These are phyloP conservation scores for Scheffersomyces lignicola DNA, from an alignment of 1,139 yeast genomes.

Conservation along the genomic window DNA sequence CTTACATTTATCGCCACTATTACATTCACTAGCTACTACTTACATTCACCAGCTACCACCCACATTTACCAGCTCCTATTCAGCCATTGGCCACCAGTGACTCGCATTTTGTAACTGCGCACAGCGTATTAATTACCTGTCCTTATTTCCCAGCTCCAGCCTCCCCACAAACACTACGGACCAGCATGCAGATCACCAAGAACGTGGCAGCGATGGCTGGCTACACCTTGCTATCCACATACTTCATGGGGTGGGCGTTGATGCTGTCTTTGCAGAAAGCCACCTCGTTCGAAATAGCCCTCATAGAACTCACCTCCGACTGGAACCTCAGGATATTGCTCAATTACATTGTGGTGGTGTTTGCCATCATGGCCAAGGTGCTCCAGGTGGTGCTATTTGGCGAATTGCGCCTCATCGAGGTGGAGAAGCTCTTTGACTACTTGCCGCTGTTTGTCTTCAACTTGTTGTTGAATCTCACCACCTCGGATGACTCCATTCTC, in stretches of 20 bases:
- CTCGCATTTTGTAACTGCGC: too few species aligned
- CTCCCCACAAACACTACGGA: background rate
- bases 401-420: slow-evolving; percentile 69
- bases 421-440: slow-evolving; percentile 73
- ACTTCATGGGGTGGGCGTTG: slow-evolving; percentile 27
- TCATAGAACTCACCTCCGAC: slow-evolving; percentile 37
- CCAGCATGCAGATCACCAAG: slow-evolving; percentile 1
- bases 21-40: too few species aligned
- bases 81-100: too few species aligned
- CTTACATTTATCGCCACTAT: too few species aligned
- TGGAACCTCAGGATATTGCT: slow-evolving; percentile 31
- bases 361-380: slow-evolving; percentile 40
- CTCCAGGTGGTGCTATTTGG: slow-evolving; percentile 66
- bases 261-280: slow-evolving; percentile 26
- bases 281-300: slow-evolving; percentile 26
- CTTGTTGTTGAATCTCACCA: slow-evolving; percentile 63
- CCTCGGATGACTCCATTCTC: slow-evolving; percentile 54
- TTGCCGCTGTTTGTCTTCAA: slow-evolving; percentile 60
- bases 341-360: slow-evolving; percentile 34
- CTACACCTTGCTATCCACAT: slow-evolving; percentile 25
- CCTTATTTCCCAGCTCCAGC: background rate
- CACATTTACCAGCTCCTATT: too few species aligned
- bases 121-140: too few species aligned
- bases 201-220: slow-evolving; percentile 7
- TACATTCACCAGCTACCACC: too few species aligned